Conservation (phyloP, 2,329 filamentous ascomycete genomes). For the Aspergillus caelatus region DNA sequence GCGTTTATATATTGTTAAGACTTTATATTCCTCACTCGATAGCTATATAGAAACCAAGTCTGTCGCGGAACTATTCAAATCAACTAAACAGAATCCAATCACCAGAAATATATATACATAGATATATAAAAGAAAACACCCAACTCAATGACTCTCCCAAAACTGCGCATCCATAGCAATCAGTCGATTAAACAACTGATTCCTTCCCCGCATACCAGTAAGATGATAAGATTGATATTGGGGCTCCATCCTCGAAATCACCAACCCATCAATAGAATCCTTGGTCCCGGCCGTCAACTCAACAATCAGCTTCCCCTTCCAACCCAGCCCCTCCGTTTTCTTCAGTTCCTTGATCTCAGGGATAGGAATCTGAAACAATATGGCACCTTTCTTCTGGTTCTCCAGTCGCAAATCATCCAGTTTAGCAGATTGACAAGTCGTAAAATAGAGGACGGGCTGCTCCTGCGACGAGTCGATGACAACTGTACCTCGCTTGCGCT, state of each 20-base stretch:
- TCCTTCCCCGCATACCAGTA: slow-evolving; percentile 71
- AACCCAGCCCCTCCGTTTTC: slow-evolving; percentile 79
- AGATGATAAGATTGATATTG: slow-evolving; percentile 60
- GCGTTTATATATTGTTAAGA: neutral
- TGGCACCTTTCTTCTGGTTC: slow-evolving; percentile 53
- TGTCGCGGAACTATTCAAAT: neutral
- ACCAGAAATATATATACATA: neutral
- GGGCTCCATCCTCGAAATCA: slow-evolving; percentile 60
- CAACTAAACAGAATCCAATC: neutral
- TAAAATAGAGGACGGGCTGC: slow-evolving; percentile 61
- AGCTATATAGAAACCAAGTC: neutral
- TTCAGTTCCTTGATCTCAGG: slow-evolving; percentile 72
- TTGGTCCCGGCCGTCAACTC: slow-evolving; percentile 72
- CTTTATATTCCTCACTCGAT: neutral
- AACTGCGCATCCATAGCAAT: slow-evolving; percentile 78
- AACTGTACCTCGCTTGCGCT: slow-evolving; percentile 71
- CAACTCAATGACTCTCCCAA: slow-evolving; percentile 72
- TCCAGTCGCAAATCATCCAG: slow-evolving; percentile 54
- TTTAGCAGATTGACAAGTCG: slow-evolving; percentile 40
- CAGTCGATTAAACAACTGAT: slow-evolving; percentile 80
- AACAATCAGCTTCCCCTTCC: slow-evolving; percentile 82
- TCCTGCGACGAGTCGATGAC: slow-evolving; percentile 59
- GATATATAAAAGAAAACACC: neutral
- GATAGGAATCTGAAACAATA: slow-evolving; percentile 71
- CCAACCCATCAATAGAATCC: slow-evolving; percentile 74